A percentile compares a stretch with the other conserved stretches of the same genome.
Conservation (phyloP, 441 rosid species). For the Gossypium gossypioides region DNA sequence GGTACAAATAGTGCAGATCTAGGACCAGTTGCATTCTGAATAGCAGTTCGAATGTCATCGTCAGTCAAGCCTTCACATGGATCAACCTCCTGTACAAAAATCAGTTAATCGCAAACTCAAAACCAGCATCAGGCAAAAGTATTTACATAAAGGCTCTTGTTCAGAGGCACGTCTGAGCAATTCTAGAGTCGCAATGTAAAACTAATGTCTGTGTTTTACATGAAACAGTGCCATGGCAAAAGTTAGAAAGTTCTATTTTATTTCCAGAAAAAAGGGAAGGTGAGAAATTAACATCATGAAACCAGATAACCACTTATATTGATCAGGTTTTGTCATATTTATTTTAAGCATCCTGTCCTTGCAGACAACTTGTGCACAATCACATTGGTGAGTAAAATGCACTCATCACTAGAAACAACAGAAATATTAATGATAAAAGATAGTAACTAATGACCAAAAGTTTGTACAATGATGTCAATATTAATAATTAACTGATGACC, state of each 20-base stretch:
- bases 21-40: slow-evolving; percentile 97
- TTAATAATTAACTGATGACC: neutral
- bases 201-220: neutral
- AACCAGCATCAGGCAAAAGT: neutral
- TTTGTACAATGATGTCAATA: neutral
- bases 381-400: neutral
- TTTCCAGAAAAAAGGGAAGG: neutral
- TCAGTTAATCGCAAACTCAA: neutral
- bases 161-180: neutral
- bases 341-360: neutral
- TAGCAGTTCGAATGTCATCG: slow-evolving; percentile 83
- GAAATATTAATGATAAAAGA: neutral
- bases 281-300: neutral
- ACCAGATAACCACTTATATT: neutral
- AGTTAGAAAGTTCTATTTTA: neutral
- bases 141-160: neutral
- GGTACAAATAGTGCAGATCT: slow-evolving; percentile 84
- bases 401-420: neutral
- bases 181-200: neutral
- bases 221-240: neutral
- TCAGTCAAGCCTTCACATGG: slow-evolving; percentile 91
- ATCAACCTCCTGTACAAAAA: slow-evolving; percentile 69
- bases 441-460: neutral
- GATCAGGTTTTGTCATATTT: neutral
- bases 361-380: neutral